Base-by-base conservation (phyloP, 2,329 filamentous ascomycete genomes). In the Alternaria sp. region DNA sequence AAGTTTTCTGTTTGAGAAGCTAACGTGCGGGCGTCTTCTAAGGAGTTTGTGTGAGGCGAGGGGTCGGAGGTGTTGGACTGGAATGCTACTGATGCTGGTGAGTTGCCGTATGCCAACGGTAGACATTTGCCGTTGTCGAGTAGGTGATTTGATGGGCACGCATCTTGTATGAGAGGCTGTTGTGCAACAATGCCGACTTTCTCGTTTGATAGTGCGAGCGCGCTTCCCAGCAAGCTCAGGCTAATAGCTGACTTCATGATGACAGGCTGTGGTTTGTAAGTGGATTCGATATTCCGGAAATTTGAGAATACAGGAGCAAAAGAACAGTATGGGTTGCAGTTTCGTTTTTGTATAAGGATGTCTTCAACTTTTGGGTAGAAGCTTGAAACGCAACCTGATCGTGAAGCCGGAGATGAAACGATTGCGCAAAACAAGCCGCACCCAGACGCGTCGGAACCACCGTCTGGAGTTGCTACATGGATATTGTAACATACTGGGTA, bases 121-220 rank as follows among this genome's bases (percentile, higher is more conserved):
- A 68, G 70, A 52, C 74, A 78, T 65, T 74, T 68, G 17, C 69
- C 72, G 47, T 76, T 63, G 17, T 71, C 55, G 1, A 75, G 54
- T 8, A 73, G 58, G 2, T 71, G 68, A 21, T 69, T 62, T 13
- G 72, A 74, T 1, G 75, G 71, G 30, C 75, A 77, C 4, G 69
- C 69, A 11, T 74, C 65, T 8, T 70, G 54, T 5, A 76, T 40
- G 8, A 77, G 59, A 3, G 69, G 67, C 19, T 72, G 55, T 49
- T 75, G 72, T 13, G 65, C 61, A 11, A 74, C 25, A 2, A 66
- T 46, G n/a, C 73, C 58, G 17, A 72, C 21, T 25, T 75, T 73
- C 30, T 71, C 47, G 26, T 62, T 69, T 13, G 65, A 65, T 3
- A 74, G 60, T 43, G 73, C 73, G 11, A 71, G 47, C 6, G 69